Evolutionary conservation across 169 alveolate genomes (phyloP).

Genomic region (Babesia ovis): DNA sequence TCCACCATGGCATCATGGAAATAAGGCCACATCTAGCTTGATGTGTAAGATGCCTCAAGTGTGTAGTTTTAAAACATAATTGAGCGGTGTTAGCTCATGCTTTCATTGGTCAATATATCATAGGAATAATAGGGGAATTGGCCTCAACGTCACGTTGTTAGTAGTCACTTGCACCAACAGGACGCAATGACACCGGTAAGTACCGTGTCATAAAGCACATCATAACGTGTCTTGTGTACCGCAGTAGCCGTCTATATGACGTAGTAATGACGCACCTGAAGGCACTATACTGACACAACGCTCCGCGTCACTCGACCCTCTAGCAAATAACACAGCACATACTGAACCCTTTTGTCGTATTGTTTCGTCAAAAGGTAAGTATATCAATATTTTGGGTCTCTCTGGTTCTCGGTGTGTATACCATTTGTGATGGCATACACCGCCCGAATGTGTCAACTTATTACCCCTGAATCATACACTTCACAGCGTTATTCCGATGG

Average conservation of each 20-base stretch:
- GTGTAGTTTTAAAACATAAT: not conserved
- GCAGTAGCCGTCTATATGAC: not conserved
- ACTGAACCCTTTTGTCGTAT: not conserved
- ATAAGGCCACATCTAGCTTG: not conserved
- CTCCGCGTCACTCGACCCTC: not conserved
- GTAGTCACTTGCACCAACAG: constrained; percentile 8
- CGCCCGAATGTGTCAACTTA: not conserved
- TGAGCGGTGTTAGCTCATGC: not conserved
- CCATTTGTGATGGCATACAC: not conserved
- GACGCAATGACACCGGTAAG: not conserved
- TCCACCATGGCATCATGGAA: not conserved
- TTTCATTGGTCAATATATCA: not conserved
- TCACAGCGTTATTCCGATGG: not conserved
- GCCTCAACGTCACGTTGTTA: not conserved
- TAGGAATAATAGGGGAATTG: not conserved
- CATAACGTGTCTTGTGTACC: not conserved
- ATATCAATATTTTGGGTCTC: not conserved
- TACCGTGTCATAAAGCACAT: not conserved
- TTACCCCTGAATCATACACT: not conserved
- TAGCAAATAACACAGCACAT: not conserved
- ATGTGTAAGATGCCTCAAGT: constrained; percentile 2
- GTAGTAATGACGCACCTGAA: constrained; percentile 22
- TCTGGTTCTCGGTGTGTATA: constrained; percentile 1
- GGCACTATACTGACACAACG: constrained; percentile 23
- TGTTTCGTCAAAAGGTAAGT: not conserved